These are phyloP conservation scores for Blastobotrys attinorum DNA, from an alignment of 805 yeast genomes.

Conservation along the genomic window DNA sequence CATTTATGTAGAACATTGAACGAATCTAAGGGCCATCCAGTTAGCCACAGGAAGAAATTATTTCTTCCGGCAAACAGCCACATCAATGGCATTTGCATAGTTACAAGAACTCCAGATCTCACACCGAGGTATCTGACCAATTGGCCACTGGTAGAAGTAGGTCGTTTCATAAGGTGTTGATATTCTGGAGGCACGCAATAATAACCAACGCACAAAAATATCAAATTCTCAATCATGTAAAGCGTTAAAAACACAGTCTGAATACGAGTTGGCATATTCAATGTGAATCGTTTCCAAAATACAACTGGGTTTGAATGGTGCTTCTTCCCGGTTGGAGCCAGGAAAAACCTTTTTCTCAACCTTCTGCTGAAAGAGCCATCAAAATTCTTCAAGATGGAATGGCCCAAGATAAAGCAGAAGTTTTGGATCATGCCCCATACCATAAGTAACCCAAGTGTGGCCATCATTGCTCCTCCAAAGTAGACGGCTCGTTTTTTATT, in stretches of 20 bases:
- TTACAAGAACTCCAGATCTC: conserved; percentile 37
- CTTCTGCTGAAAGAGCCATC: conserved; percentile 11
- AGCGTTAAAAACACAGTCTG: conserved; percentile 29
- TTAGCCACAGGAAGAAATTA: conserved; percentile 51
- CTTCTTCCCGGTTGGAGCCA: conserved; percentile 24
- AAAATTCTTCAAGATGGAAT: background rate
- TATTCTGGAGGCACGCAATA: conserved; percentile 52
- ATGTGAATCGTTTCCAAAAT: conserved; percentile 13
- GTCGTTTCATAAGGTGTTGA: no score
- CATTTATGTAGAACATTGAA: conserved; percentile 58
- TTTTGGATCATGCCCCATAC: no score
- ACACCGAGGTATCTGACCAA: conserved; percentile 54
- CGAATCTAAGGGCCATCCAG: conserved; percentile 57
- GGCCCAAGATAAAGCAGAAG: background rate
- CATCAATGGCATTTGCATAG: conserved; percentile 35
- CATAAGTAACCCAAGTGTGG: background rate
- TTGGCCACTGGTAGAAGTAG: conserved; percentile 19
- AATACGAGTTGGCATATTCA: conserved; percentile 30
- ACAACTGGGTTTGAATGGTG: conserved; percentile 20
- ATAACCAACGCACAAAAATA: conserved; percentile 20
- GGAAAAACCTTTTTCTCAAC: conserved; percentile 12
- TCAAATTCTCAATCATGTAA: conserved; percentile 26
- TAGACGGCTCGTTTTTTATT: background rate
- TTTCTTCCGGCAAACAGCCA: conserved; percentile 66
- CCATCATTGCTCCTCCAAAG: background rate